phyloP scores from a whole-genome alignment of 2,329 filamentous ascomycete genomes.

The Cylindrodendrum hubeiense region DNA sequence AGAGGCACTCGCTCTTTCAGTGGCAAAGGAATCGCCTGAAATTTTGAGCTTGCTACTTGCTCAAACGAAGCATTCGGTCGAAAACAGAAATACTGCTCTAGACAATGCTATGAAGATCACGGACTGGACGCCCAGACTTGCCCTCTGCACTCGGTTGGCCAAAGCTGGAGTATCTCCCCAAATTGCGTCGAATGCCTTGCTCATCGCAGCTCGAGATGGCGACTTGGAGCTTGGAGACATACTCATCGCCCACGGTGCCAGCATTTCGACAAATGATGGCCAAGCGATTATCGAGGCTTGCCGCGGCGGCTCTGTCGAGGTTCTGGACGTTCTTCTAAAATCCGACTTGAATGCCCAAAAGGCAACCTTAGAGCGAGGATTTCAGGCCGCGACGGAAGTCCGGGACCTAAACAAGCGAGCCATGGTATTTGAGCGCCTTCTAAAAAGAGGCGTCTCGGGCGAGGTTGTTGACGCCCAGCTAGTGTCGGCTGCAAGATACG shows the following conservation, averaged over 20 bases:
- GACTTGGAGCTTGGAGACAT: slow-evolving; percentile 64
- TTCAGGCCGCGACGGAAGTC: slow-evolving; percentile 67
- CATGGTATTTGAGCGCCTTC: slow-evolving; percentile 63
- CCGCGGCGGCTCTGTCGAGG: slow-evolving; percentile 61
- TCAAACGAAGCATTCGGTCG: slow-evolving; percentile 50
- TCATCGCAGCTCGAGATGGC: slow-evolving; percentile 64
- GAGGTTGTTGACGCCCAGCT: slow-evolving; percentile 66
- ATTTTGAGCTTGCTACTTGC: slow-evolving; percentile 60
- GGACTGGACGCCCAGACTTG: slow-evolving; percentile 54
- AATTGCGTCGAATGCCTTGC: slow-evolving; percentile 62
- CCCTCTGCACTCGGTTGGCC: slow-evolving; percentile 60
- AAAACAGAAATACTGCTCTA: slow-evolving; percentile 56
- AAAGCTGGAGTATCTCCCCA: slow-evolving; percentile 59
- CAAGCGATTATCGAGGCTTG: slow-evolving; percentile 68
- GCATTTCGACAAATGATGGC: slow-evolving; percentile 62
- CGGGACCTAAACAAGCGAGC: slow-evolving; percentile 62
- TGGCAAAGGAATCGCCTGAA: slow-evolving; percentile 59
- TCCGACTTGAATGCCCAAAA: slow-evolving; percentile 54
- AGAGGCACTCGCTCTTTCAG: slow-evolving; percentile 59
- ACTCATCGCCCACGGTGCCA: slow-evolving; percentile 65
- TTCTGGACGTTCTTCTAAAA: slow-evolving; percentile 63
- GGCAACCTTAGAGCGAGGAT: slow-evolving; percentile 61
- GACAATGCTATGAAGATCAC: slow-evolving; percentile 56
- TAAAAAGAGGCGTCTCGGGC: slow-evolving; percentile 63
- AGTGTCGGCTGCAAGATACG: slow-evolving; percentile 64